These are phyloP conservation scores for Tagetes erecta DNA, from an alignment of 129 eudicot species.

Conservation along the genomic window DNA sequence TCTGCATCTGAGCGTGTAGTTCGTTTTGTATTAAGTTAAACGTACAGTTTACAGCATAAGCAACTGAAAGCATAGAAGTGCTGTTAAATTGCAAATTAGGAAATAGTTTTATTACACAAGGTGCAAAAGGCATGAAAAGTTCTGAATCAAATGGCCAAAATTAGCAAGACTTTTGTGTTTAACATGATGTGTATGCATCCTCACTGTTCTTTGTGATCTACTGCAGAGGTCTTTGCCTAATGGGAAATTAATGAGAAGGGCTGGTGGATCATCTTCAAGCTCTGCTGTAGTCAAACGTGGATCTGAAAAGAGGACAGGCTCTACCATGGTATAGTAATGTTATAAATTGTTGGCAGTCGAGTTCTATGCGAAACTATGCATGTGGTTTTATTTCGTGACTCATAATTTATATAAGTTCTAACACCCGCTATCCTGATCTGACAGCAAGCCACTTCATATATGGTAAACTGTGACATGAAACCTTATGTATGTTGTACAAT, in stretches of 20 bases:
- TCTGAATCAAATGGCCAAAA: conserved; percentile 4
- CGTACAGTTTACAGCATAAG: conserved; percentile 5
- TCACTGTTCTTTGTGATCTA: conserved; percentile 16
- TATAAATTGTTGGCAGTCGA: conserved; percentile 4
- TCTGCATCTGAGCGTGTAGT: neutral
- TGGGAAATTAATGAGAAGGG: conserved; percentile 58
- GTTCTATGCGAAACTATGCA: conserved; percentile 4
- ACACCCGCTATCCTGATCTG: neutral
- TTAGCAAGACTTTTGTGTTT: neutral
- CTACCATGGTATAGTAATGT: conserved; percentile 49
- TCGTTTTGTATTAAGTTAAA: conserved; percentile 13
- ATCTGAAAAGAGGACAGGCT: conserved; percentile 53
- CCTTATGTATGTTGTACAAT: neutral
- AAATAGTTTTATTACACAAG: conserved; percentile 12
- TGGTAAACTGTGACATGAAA: conserved; percentile 1
- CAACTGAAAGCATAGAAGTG: conserved; percentile 18
- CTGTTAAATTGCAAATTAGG: conserved; percentile 11
- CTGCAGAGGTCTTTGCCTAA: conserved; percentile 53
- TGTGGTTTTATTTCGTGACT: neutral
- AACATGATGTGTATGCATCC: conserved; percentile 19
- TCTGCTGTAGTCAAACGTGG: conserved; percentile 47
- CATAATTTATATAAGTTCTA: neutral
- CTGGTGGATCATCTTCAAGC: conserved; percentile 53
- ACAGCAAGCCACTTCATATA: conserved; percentile 16
- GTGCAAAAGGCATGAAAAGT: conserved; percentile 18